These are phyloP conservation scores for Vaccinium myrtillus DNA, from an alignment of 148 eudicot genomes.

Conservation along the genomic window DNA sequence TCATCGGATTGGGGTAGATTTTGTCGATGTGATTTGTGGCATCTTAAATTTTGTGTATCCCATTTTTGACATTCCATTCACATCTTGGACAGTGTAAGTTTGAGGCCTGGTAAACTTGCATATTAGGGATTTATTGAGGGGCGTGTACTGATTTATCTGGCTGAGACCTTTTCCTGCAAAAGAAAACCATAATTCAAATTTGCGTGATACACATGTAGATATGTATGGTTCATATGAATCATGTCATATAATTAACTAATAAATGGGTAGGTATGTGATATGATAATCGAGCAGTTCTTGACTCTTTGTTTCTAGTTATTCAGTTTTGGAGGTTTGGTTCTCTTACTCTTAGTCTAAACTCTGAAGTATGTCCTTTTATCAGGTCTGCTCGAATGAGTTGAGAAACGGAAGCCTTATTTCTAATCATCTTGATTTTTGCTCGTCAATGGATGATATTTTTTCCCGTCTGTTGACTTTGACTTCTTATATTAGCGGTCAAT, in stretches of 20 bases:
- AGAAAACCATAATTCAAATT: not conserved
- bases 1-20: not conserved
- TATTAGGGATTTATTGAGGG: not conserved
- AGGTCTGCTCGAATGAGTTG: slow-evolving; percentile 23
- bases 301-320: not conserved
- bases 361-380: slow-evolving; percentile 11
- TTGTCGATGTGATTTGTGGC: not conserved
- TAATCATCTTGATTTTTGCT: slow-evolving; percentile 23
- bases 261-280: not conserved
- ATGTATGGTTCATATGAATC: not conserved
- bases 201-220: not conserved
- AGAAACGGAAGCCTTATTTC: slow-evolving; percentile 21
- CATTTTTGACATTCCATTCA: not conserved
- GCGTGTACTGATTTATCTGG: not conserved
- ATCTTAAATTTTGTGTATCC: not conserved
- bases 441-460: slow-evolving; percentile 66
- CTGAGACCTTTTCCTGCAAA: not conserved
- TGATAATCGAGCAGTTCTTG: not conserved
- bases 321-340: not conserved
- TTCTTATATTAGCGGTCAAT: slow-evolving; percentile 48
- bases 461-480: slow-evolving; percentile 56
- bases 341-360: slow-evolving; percentile 23
- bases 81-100: not conserved
- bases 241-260: not conserved
- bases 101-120: not conserved